Base-by-base conservation (phyloP, 1,284 basidiomycete species). In the Phylloboletellus chloephorus region DNA sequence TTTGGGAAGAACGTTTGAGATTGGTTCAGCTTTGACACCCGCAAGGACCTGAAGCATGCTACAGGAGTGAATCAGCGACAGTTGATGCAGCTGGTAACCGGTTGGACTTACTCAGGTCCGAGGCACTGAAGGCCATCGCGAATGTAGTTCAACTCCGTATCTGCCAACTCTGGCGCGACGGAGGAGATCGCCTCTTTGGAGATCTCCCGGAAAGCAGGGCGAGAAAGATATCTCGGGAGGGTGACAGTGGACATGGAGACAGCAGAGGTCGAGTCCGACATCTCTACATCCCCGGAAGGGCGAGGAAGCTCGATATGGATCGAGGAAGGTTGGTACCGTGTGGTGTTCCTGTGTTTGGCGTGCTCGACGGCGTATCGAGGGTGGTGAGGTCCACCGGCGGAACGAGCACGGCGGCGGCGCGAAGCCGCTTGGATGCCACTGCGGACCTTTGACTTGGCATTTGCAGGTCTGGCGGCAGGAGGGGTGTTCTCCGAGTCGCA, bases 21-120 rank as follows among this genome's bases (percentile, higher is more conserved):
- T 25, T 0, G 46, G 44, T 19, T 58, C 46, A 2, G 55, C 48
- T 37, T 61, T 52, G 25, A 66, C 43, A n/a, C 50, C 53, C 1
- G 52, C 43, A 3, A 61, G 56, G 5, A 65, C 59, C 5, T 40
- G 48, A 12, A 60, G 57, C 61, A 61, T 61, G 11, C 63, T 65
- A 22, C 0, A 15, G 13, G 2, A n/a, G 15, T 1, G 12, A 15
- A 30, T 63, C 15, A 64, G 53, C n/a, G 0, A 25, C 11, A 1
- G 13, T 11, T 4, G 3, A 7, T 5, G 1, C 13, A 2, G 11
- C 8, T 13, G 4, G 22, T 1, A 22, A 13, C 13, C 9, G 3
- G 1, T 0, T 4, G 4, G 7, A 47, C 60, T 48, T 39, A 65
- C 61, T 30, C 22, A 25, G 61, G 59, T 23, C 59, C 63, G 2